These are phyloP conservation scores for Penium margaritaceum DNA, from an alignment of 139 green algal genomes.

Conservation along the genomic window DNA sequence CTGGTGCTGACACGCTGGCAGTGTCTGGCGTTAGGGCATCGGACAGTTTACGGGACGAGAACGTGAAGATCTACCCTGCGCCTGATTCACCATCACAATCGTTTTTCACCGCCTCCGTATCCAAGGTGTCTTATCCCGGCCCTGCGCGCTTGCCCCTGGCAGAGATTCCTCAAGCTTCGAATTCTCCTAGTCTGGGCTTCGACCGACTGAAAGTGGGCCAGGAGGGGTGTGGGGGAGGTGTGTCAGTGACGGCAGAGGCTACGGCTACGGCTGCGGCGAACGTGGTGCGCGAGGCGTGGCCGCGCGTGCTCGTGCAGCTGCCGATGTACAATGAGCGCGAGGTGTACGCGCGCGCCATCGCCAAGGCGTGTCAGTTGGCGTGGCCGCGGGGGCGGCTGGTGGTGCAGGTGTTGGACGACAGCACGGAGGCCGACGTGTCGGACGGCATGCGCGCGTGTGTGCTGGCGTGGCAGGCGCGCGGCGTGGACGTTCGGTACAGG, in stretches of 20 bases:
- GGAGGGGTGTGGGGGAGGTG: not conserved
- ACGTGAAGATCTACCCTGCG: too few relatives aligned
- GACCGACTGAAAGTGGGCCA: not conserved
- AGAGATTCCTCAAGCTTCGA: too few relatives aligned
- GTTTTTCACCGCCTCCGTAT: too few relatives aligned
- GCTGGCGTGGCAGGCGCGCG: conserved; percentile 18
- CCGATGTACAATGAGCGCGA: conserved; percentile 40
- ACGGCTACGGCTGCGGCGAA: not conserved
- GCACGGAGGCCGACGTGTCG: conserved; percentile 19
- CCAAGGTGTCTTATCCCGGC: too few relatives aligned
- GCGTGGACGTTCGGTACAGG: conserved; percentile 29
- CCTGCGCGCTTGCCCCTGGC: too few relatives aligned
- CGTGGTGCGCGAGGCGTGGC: not conserved
- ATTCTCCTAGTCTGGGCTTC: not conserved
- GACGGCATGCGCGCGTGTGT: not conserved
- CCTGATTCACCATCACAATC: too few relatives aligned
- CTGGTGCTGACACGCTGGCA: not conserved
- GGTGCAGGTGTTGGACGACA: conserved; percentile 41
- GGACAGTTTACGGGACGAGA: too few relatives aligned
- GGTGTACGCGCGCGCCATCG: conserved; percentile 30
- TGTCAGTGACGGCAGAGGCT: not conserved
- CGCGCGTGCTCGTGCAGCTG: conserved; percentile 20
- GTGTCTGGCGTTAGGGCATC: too few relatives aligned
- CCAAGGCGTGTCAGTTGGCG: conserved; percentile 6
- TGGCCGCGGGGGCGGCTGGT: conserved; percentile 31